phyloP scores from a whole-genome alignment of 2,329 filamentous ascomycete species.

The Talaromyces sp. region DNA sequence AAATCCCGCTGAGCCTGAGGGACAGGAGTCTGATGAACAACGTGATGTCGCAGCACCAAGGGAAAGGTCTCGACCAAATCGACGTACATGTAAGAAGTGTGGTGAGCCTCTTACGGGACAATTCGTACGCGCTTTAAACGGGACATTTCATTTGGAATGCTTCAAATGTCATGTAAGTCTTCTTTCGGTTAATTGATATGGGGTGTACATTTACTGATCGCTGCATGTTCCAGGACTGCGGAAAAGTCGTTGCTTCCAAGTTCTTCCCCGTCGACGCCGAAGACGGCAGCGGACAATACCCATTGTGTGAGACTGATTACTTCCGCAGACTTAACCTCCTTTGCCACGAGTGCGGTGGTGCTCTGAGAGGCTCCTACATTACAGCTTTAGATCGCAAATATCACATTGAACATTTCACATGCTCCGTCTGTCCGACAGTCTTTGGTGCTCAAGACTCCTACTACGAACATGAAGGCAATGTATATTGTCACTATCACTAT shows the following conservation, averaged over 20 bases:
- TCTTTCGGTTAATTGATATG: constrained; percentile 7
- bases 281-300: constrained; percentile 77
- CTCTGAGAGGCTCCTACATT: constrained; percentile 93
- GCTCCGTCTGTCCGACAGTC: constrained; percentile 93
- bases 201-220: constrained; percentile 21
- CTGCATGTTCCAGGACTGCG: constrained; percentile 69
- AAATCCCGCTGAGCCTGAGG: constrained; percentile 24
- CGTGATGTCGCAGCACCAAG: constrained; percentile 34
- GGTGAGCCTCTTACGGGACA: constrained; percentile 84
- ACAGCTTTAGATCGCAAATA: constrained; percentile 97
- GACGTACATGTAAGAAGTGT: constrained; percentile 76
- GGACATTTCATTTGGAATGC: constrained; percentile 95
- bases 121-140: constrained; percentile 89
- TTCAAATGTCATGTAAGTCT: constrained; percentile 87
- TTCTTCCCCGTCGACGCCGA: constrained; percentile 97
- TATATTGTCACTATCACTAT: constrained; percentile 99
- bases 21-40: constrained; percentile 29
- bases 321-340: constrained; percentile 87
- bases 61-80: constrained; percentile 35
- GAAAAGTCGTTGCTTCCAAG: constrained; percentile 94
- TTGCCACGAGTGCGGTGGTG: constrained; percentile 87
- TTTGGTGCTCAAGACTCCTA: constrained; percentile 98
- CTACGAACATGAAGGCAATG: constrained; percentile 93
- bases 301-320: constrained; percentile 96
- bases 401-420: constrained; percentile 98